Evolutionary conservation across 2,329 filamentous ascomycete species (phyloP).

Genomic region (Sarocladium kiliense): DNA sequence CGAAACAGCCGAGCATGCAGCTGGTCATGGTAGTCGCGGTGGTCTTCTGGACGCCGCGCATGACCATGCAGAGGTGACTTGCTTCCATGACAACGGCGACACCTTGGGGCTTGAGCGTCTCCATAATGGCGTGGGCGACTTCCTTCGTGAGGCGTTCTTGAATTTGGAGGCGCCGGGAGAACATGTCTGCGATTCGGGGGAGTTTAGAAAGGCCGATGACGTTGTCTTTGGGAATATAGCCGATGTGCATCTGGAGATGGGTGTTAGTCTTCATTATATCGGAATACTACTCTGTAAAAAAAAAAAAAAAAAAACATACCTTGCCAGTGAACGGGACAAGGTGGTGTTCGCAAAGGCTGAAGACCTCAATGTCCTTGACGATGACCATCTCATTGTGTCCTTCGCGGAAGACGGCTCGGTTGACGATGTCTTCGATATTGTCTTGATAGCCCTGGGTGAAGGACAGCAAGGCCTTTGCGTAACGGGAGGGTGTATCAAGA

Average conservation of each 20-base stretch:
- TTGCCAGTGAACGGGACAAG: conserved; percentile 95
- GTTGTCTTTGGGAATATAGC: conserved; percentile 87
- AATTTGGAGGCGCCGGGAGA: conserved; percentile 85
- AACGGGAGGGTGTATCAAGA: conserved; percentile 70
- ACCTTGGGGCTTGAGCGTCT: conserved; percentile 87
- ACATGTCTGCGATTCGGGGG: conserved; percentile 95
- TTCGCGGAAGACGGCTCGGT: conserved; percentile 91
- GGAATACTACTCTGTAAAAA: too few species aligned
- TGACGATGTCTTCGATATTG: conserved; percentile 87
- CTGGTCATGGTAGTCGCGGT: conserved; percentile 84
- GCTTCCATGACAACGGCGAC: conserved; percentile 98
- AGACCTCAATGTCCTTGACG: conserved; percentile 85
- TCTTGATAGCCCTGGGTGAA: conserved; percentile 97
- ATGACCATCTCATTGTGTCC: conserved; percentile 97
- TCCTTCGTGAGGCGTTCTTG: conserved; percentile 96
- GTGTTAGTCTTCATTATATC: not conserved
- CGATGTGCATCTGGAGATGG: conserved; percentile 84
- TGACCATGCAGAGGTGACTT: conserved; percentile 96
- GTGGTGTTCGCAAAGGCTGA: conserved; percentile 94
- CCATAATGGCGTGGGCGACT: conserved; percentile 88
- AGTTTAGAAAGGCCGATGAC: conserved; percentile 96
- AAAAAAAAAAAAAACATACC: conserved; percentile 47
- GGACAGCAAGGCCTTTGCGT: conserved; percentile 92
- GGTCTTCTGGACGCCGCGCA: conserved; percentile 96
- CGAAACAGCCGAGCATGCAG: conserved; percentile 95